Base-by-base conservation (phyloP, 2,329 filamentous ascomycete genomes). In the Aspergillus jensenii region DNA sequence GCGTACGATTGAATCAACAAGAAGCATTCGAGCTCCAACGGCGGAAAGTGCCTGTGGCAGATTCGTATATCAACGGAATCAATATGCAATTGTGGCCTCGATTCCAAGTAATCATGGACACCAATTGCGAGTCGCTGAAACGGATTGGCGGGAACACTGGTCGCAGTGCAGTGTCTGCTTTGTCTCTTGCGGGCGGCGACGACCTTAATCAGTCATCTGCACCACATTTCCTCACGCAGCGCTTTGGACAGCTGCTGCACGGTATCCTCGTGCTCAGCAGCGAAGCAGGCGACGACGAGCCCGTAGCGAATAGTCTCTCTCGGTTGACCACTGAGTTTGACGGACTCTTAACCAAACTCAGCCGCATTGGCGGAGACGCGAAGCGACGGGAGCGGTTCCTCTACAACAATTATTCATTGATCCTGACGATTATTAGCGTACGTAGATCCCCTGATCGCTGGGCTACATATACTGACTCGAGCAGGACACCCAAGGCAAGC, bases 61-160 rank as follows among this genome's bases (percentile, higher is more conserved):
- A 99, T 70, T 84, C 86, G 40, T 99, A 99, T 71, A 88, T 97
- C 71, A 99, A 99, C 72, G 93, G 87, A 46, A 96, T 91, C 5
- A 93, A 90, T 69, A 99, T 99, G 91, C 85, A 95, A 3, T 84
- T 99, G 6, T 99, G 95, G 95, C 95, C 95, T 7, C 88, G 93
- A 25, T 90, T 99, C 68, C 96, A 99, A 75, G 85, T 91, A 56
- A 87, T 96, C 66, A 96, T 99, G 87, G 93, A 96, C 71, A 84
- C 88, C 55, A 95, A 99, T 72, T 92, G 90, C 76, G 92, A 96
- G 54, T 96, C 91, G 1, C 83, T 99, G 37, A 89, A 89, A 52
- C 83, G 81, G 59, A 76, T 81, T 46, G 80, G 82, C 2, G 73
- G 74, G 2, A 73, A 72, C 19, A 78, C 82, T 3, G 76, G 78